Base-by-base conservation (phyloP, 2,329 filamentous ascomycete species). In the Calonectria pauciramosa region DNA sequence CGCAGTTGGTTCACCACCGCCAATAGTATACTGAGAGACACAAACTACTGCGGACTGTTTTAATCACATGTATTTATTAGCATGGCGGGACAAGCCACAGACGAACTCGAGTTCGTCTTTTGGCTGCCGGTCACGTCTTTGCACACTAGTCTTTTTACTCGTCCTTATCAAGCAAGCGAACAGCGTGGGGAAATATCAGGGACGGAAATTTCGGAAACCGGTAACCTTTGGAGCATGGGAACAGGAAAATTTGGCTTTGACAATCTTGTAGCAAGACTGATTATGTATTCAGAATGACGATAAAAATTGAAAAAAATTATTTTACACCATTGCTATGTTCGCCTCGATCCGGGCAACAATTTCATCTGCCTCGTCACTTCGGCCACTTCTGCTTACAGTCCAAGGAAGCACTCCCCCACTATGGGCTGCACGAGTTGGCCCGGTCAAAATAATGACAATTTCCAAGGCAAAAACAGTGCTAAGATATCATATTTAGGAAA, bases 61-160 rank as follows among this genome's bases (percentile, higher is more conserved):
- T 60, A 18, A 60, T 41, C 56, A 41, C 34, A 41, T 60, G 56
- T 60, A 60, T 60, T 60, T 60, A 60, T 41, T 60, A 60, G n/a
- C 30, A 9, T 26, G 34, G 9, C 23, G 34, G 56, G n/a, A 41
- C 38, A 60, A 23, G 23, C 56, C 38, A 60, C 56, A 38, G 14
- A 5, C 32, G 34, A 28, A 60, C 32, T 38, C 26, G 56, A 28
- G 9, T n/a, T 41, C 34, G 56, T 9, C 23, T 38, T 41, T 2
- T 11, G 32, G 34, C 20, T 34, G 20, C n/a, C n/a, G n/a, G n/a
- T 13, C 56, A 18, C 30, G 30, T 41, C 34, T 16, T 28, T 60
- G 34, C 38, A 60, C 56, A 60, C 56, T 60, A 38, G 56, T 60
- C 34, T 34, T 26, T 59, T 59, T 59, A 36, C 32, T 59, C 54